Evolutionary conservation across 2,329 filamentous ascomycete genomes (phyloP).

Genomic region (Chaetoscypha palmicola): DNA sequence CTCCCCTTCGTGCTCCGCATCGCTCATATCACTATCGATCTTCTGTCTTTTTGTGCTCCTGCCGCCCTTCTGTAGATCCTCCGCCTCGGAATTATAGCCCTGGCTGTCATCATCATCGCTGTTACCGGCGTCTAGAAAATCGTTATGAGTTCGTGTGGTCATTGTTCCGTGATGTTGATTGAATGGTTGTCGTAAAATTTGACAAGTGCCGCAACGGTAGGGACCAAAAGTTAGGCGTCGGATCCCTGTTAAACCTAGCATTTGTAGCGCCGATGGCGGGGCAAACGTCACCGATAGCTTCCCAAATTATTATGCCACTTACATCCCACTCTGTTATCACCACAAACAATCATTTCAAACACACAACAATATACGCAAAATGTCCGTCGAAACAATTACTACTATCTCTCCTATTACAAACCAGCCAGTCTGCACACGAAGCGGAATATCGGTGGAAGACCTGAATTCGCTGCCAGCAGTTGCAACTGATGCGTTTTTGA

Average conservation of each 20-base stretch:
- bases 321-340: slow-evolving; percentile 7
- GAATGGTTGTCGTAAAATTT: slow-evolving; percentile 1
- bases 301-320: slow-evolving; percentile 3
- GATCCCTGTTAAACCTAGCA: not conserved
- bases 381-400: slow-evolving; percentile 58
- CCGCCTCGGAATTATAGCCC: slow-evolving; percentile 58
- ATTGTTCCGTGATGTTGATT: slow-evolving; percentile 37
- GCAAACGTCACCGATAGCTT: slow-evolving; percentile 7
- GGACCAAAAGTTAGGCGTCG: slow-evolving; percentile 5
- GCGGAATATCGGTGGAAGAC: slow-evolving; percentile 64
- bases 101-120: slow-evolving; percentile 45
- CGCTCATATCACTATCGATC: slow-evolving; percentile 38
- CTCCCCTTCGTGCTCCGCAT: slow-evolving; percentile 28
- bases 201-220: not conserved
- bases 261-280: slow-evolving; percentile 3
- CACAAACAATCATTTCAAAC: not conserved
- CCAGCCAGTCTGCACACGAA: slow-evolving; percentile 71
- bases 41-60: slow-evolving; percentile 58
- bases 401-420: slow-evolving; percentile 92
- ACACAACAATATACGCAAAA: slow-evolving; percentile 31
- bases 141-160: slow-evolving; percentile 63
- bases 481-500: slow-evolving; percentile 68
- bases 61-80: slow-evolving; percentile 60
- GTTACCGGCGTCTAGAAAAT: slow-evolving; percentile 57
- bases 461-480: slow-evolving; percentile 63